These are phyloP conservation scores for Kazachstania sp. DNA, from an alignment of 1,139 yeast species.

Conservation along the genomic window DNA sequence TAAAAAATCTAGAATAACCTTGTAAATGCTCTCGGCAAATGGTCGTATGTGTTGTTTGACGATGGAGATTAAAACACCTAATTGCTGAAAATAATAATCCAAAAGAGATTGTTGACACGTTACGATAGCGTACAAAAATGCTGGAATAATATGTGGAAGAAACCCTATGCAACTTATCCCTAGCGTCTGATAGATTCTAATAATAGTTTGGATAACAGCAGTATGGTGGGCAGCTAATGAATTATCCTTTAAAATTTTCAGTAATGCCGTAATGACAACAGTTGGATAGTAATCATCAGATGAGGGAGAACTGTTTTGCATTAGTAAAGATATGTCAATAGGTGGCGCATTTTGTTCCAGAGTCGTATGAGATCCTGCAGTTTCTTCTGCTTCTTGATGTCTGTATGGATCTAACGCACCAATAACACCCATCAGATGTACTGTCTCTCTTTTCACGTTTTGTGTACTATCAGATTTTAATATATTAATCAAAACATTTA, in stretches of 20 bases:
- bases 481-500: constrained; percentile 74
- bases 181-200: constrained; percentile 80
- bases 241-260: constrained; percentile 77
- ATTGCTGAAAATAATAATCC: constrained; percentile 83
- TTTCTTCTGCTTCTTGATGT: constrained; percentile 83
- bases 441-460: constrained; percentile 76
- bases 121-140: constrained; percentile 76
- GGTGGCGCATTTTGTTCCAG: constrained; percentile 86
- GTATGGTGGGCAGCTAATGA: constrained; percentile 83
- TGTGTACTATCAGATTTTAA: constrained; percentile 74
- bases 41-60: constrained; percentile 91
- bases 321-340: constrained; percentile 78
- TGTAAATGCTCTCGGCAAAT: constrained; percentile 66
- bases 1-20: constrained; percentile 67
- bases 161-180: constrained; percentile 87
- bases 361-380: constrained; percentile 49
- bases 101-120: constrained; percentile 73
- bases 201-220: constrained; percentile 87
- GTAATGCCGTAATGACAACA: constrained; percentile 81
- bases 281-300: constrained; percentile 93
- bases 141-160: constrained; percentile 81
- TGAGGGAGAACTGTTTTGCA: constrained; percentile 93
- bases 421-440: constrained; percentile 76
- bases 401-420: constrained; percentile 98
- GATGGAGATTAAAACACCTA: constrained; percentile 68